These are phyloP conservation scores for Secale cereale DNA, from an alignment of 176 grass and related monocot species.

Conservation along the genomic window DNA sequence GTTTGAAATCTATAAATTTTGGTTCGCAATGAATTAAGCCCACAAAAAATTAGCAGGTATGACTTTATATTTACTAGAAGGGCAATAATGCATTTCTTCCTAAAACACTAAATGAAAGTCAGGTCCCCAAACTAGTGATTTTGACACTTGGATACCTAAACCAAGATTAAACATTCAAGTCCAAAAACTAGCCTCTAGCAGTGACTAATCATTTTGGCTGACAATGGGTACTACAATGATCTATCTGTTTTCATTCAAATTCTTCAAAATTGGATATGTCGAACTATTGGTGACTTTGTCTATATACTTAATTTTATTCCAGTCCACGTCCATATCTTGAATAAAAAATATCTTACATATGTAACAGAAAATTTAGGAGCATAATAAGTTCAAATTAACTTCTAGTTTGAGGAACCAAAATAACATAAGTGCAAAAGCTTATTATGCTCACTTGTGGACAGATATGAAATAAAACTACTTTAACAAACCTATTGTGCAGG, in stretches of 20 bases:
- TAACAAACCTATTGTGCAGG: not conserved
- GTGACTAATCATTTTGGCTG: not conserved
- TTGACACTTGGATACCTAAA: not conserved
- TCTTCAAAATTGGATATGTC: not conserved
- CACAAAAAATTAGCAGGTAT: not conserved
- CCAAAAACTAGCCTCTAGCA: not conserved
- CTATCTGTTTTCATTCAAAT: not conserved
- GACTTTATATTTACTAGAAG: not conserved
- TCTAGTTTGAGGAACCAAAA: not conserved
- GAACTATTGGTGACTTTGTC: not conserved
- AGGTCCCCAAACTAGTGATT: not conserved
- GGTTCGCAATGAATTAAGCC: not conserved
- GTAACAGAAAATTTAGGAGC: not conserved
- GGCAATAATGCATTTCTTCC: not conserved
- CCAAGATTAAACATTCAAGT: not conserved
- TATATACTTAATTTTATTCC: not conserved
- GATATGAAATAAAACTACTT: not conserved
- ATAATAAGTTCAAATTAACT: not conserved
- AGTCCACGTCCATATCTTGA: not conserved
- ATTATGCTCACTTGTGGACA: not conserved
- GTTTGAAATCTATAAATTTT: not conserved
- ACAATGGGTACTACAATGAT: not conserved
- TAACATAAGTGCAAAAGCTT: not conserved
- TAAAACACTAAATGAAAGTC: not conserved
- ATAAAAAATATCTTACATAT: not conserved